Conservation (phyloP, 1,284 basidiomycete genomes). For the Inonotus obliquus region DNA sequence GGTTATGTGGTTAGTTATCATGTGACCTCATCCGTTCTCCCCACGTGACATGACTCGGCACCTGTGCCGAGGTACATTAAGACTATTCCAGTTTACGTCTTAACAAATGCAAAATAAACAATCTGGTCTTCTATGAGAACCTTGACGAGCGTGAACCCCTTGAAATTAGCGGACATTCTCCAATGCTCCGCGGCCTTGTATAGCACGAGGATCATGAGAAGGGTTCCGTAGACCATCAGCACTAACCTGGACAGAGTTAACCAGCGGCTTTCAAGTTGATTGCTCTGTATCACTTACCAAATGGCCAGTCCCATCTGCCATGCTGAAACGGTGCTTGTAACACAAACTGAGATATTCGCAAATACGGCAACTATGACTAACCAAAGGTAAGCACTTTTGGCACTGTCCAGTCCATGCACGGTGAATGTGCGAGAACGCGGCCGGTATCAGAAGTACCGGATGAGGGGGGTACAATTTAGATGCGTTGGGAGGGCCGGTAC, state of each 20-base stretch:
- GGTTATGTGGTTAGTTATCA: too few relatives aligned
- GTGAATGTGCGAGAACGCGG: too few relatives aligned
- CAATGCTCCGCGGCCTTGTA: background rate
- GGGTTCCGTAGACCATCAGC: background rate
- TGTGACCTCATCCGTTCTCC: too few relatives aligned
- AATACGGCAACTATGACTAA: background rate
- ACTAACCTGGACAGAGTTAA: background rate
- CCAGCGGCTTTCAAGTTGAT: background rate
- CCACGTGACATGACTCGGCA: too few relatives aligned
- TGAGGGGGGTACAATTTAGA: too few relatives aligned
- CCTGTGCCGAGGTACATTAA: too few relatives aligned
- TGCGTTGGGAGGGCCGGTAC: too few relatives aligned
- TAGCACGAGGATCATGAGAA: background rate
- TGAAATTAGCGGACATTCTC: background rate
- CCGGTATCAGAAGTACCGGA: too few relatives aligned
- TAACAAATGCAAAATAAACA: too few relatives aligned
- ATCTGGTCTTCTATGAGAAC: conserved; percentile 2
- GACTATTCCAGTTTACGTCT: too few relatives aligned
- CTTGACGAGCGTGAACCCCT: background rate
- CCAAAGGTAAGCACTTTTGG: background rate
- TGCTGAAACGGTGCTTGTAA: background rate
- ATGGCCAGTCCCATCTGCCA: background rate
- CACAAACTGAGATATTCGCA: background rate
- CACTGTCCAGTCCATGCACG: too few relatives aligned
- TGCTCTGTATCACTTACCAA: background rate